These are phyloP conservation scores for Stagonosporopsis cucurbitacearum DNA, from an alignment of 2,329 filamentous ascomycete species.

Conservation along the genomic window DNA sequence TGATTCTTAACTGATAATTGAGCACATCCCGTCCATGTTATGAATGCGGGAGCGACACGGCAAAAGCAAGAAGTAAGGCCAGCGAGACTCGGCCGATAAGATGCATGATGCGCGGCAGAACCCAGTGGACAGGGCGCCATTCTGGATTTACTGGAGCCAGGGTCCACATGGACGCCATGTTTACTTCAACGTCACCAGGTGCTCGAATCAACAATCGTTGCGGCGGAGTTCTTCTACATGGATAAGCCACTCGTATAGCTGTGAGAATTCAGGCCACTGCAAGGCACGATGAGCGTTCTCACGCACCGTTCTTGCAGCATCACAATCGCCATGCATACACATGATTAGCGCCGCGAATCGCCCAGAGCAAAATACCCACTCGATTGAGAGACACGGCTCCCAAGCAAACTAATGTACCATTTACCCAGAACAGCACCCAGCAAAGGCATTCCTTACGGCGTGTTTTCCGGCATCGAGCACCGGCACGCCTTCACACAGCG, in stretches of 20 bases:
- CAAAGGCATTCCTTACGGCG: not conserved
- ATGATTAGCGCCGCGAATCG: conserved; percentile 33
- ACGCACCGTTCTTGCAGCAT: conserved; percentile 4
- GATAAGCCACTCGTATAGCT: conserved; percentile 41
- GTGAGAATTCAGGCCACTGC: conserved; percentile 27
- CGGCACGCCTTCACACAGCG: not conserved
- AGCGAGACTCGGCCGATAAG: conserved; percentile 4
- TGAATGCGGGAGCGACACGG: conserved; percentile 25
- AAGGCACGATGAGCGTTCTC: conserved; percentile 26
- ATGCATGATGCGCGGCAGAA: conserved; percentile 25
- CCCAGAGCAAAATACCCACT: not conserved
- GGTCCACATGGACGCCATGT: conserved; percentile 12
- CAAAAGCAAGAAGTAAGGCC: conserved; percentile 29
- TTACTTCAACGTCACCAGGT: conserved; percentile 20
- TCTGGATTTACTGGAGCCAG: conserved; percentile 20
- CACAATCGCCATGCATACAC: conserved; percentile 16
- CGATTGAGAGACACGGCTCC: conserved; percentile 2
- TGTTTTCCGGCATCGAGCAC: not conserved
- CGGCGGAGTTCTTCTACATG: conserved; percentile 6
- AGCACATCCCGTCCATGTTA: conserved; percentile 10
- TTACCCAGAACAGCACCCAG: conserved; percentile 8
- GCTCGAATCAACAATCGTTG: conserved; percentile 15
- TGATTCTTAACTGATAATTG: not conserved
- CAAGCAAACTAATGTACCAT: conserved; percentile 9
- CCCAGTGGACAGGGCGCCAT: conserved; percentile 18